Evolutionary conservation across 345 rosid species (phyloP).

Genomic region (Orychophragmus violaceus): DNA sequence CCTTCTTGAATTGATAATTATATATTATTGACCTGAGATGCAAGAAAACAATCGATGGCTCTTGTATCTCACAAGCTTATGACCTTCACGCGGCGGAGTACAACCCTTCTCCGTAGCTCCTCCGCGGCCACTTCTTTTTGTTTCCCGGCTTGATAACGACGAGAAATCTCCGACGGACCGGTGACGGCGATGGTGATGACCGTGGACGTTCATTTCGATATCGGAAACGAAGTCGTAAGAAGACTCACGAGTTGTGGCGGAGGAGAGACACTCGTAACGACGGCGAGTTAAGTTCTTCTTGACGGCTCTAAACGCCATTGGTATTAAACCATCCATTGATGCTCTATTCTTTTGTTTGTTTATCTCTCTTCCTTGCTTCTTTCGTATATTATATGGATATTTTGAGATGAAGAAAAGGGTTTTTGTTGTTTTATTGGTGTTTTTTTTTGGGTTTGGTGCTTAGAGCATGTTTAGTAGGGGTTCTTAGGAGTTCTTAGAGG

Average conservation of each 20-base stretch:
- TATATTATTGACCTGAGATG: slow-evolving; percentile 28
- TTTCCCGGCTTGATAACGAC: slow-evolving; percentile 19
- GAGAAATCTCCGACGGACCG: slow-evolving; percentile 45
- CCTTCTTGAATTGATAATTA: not conserved
- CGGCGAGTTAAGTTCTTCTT: slow-evolving; percentile 56
- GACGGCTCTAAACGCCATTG: slow-evolving; percentile 57
- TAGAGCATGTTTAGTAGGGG: too few species aligned
- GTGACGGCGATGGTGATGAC: slow-evolving; percentile 39
- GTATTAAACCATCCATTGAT: slow-evolving; percentile 78
- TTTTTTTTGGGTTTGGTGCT: not conserved
- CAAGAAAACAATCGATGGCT: slow-evolving; percentile 65
- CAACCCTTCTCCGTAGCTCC: slow-evolving; percentile 7
- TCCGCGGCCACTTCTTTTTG: not conserved
- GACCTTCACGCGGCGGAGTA: slow-evolving; percentile 26
- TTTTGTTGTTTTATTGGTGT: not conserved
- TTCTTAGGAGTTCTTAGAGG: too few species aligned
- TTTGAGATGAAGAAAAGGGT: not conserved
- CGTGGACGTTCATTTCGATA: slow-evolving; percentile 11
- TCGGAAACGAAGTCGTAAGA: slow-evolving; percentile 31
- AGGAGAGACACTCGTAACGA: slow-evolving; percentile 64
- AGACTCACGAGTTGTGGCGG: slow-evolving; percentile 31
- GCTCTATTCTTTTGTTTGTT: not conserved
- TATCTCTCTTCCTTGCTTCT: not conserved
- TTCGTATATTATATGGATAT: not conserved
- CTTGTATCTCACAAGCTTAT: slow-evolving; percentile 43